These are phyloP conservation scores for Aspergillus panamensis DNA, from an alignment of 495 filamentous ascomycete genomes.

Conservation along the genomic window DNA sequence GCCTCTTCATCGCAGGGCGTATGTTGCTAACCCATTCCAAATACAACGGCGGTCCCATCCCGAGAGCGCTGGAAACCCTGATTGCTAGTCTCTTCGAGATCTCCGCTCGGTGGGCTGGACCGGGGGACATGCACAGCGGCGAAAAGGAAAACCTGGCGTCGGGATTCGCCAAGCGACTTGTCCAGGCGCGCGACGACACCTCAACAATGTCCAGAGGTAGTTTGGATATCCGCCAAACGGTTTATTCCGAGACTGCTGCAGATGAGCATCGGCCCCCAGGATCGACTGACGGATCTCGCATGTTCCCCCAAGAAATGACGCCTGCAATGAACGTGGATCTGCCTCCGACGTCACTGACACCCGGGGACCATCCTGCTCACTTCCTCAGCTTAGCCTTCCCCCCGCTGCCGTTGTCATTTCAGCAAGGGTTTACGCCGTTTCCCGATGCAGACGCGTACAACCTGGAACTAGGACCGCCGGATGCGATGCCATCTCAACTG, in stretches of 20 bases:
- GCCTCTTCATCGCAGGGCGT: slow-evolving; percentile 29
- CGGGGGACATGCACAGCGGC: slow-evolving; percentile 6
- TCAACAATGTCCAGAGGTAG: slow-evolving; percentile 15
- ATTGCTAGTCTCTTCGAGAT: slow-evolving; percentile 31
- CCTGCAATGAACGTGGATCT: no score
- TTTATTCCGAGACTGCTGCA: slow-evolving; percentile 29
- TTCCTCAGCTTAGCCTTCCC: slow-evolving; percentile 34
- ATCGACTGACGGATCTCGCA: neutral
- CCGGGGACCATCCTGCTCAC: slow-evolving; percentile 16
- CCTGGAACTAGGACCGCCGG: neutral
- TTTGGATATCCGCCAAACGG: slow-evolving; percentile 36
- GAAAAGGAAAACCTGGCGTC: slow-evolving; percentile 30
- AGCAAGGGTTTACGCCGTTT: slow-evolving; percentile 22
- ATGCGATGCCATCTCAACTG: neutral
- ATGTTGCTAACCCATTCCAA: slow-evolving; percentile 32
- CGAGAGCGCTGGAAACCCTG: slow-evolving; percentile 24
- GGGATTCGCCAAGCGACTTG: slow-evolving; percentile 31
- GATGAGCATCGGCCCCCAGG: slow-evolving; percentile 3
- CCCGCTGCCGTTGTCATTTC: slow-evolving; percentile 33
- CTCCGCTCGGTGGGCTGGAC: slow-evolving; percentile 32
- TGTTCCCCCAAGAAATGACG: no score
- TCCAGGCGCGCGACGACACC: slow-evolving; percentile 26
- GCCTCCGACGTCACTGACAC: neutral
- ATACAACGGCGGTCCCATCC: slow-evolving; percentile 24
- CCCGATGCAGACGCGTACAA: slow-evolving; percentile 4